Base-by-base conservation (phyloP, 768 basidiomycete genomes). In the Pleurotus tuber-regium region DNA sequence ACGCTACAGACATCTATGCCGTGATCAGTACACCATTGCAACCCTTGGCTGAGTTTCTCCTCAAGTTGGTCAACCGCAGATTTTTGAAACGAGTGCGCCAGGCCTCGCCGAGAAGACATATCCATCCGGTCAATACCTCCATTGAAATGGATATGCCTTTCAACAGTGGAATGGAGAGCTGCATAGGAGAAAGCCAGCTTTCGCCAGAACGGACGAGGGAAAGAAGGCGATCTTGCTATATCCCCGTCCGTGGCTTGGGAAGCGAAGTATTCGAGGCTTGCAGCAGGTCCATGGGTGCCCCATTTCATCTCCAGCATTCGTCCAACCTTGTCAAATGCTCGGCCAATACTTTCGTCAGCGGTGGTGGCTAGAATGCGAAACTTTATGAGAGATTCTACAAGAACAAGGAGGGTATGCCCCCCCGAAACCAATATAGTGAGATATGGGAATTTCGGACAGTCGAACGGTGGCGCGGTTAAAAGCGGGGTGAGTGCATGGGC, bases 371-470 rank as follows among this genome's bases (percentile, higher is more conserved):
- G 70, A 31, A 88, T 79, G 53, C 74, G 72, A 64, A 90, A 97
- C 0, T 72, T 67, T 4, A 69, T 71, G 23, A 66, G 64, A 1
- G 85, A 83, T 0, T 64, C 73, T 1, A 86, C 90, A 9, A 96
- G 82, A 1, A 97, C 75, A 30, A 98, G 76, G 31, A 98, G 74
- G 0, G 95, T 94, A 64, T 98, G 96, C 2, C 95, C 95, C n/a
- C 96, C 96, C 0, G 93, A 95, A 42, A 96, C 76, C 14, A 98
- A 77, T 10, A 98, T 74, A 0, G 89, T 86, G 29, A 98, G 77
- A 71, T 95, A 98, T 0, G 96, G 96, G 64, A 88, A 98, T 19
- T 59, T 48, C 65, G 92, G 68, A 61, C 73, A 48, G 19, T 75
- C 59, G 8, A 57, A 49, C 0, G 68, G 53, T 50, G 66, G 69